Evolutionary conservation across 495 filamentous ascomycete species (phyloP).

Genomic region (Penicillium silybi): DNA sequence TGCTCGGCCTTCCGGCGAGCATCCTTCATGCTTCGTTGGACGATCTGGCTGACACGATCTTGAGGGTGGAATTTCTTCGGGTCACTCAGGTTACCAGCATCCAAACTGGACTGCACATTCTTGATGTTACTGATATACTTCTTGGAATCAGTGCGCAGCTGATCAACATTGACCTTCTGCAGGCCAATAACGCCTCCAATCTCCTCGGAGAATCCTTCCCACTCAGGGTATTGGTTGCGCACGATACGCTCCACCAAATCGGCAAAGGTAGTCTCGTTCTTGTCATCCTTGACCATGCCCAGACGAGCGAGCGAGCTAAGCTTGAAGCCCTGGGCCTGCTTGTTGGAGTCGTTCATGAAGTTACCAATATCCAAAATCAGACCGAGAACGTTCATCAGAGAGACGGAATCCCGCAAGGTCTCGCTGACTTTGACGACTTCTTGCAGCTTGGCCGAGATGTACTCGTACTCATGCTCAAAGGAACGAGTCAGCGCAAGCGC

Average conservation of each 20-base stretch:
- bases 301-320: constrained; percentile 89
- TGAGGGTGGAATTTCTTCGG: constrained; percentile 97
- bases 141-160: constrained; percentile 82
- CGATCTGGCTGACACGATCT: constrained; percentile 87
- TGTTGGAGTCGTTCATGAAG: constrained; percentile 99
- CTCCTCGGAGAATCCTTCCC: constrained; percentile 84
- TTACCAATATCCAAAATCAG: constrained; percentile 97
- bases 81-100: constrained; percentile 92
- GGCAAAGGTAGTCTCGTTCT: constrained; percentile 94
- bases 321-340: constrained; percentile 97
- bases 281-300: constrained; percentile 98
- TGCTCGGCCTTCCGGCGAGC: constrained; percentile 94
- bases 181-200: constrained; percentile 72
- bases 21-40: constrained; percentile 93
- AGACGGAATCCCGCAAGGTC: constrained; percentile 81
- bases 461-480: constrained; percentile 87
- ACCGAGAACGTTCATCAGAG: constrained; percentile 91
- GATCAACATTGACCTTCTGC: constrained; percentile 96
- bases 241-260: constrained; percentile 98
- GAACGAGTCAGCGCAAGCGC: constrained; percentile 81
- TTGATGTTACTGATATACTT: constrained; percentile 92
- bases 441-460: constrained; percentile 75
- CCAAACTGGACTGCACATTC: constrained; percentile 86
- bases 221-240: constrained; percentile 91
- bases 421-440: constrained; percentile 84